Evolutionary conservation across 768 basidiomycete species (phyloP).

Genomic region (Amyloporia xantha): DNA sequence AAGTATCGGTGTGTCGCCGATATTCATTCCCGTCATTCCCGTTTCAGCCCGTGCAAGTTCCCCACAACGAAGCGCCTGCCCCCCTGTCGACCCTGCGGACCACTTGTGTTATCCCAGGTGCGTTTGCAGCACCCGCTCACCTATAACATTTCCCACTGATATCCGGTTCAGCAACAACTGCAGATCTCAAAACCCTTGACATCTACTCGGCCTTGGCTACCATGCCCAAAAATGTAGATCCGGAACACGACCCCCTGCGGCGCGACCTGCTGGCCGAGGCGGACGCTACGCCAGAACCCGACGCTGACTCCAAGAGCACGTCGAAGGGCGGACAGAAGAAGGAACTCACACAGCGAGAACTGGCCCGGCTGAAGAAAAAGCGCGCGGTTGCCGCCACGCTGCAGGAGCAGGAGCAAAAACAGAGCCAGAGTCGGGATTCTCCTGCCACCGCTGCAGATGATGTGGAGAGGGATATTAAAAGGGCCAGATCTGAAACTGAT

Average conservation of each 20-base stretch:
- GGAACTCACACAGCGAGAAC: conserved; percentile 37
- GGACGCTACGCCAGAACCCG: conserved; percentile 2
- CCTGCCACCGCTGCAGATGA: conserved; percentile 4
- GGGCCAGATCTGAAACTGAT: conserved; percentile 26
- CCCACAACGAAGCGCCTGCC: conserved; percentile 19
- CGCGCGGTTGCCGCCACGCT: conserved; percentile 33
- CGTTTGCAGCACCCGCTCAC: conserved; percentile 6
- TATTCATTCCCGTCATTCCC: no score
- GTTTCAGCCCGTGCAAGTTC: conserved; percentile 30
- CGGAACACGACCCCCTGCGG: conserved; percentile 36
- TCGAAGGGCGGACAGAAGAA: conserved; percentile 17
- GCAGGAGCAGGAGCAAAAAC: conserved; percentile 13
- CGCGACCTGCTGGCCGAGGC: conserved; percentile 21
- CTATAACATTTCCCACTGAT: not conserved
- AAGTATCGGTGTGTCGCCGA: no score
- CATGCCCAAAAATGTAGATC: conserved; percentile 54
- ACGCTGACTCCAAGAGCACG: conserved; percentile 3
- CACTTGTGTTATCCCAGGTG: conserved; percentile 41
- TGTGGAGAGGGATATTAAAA: conserved; percentile 32
- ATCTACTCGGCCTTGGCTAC: conserved; percentile 51
- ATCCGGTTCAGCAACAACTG: conserved; percentile 35
- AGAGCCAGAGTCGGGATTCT: conserved; percentile 3
- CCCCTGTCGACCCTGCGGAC: conserved; percentile 43
- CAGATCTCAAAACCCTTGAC: conserved; percentile 48
- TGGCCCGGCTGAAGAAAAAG: conserved; percentile 47